These are phyloP conservation scores for Lactarius pseudohatsudake DNA, from an alignment of 768 basidiomycete species.

Conservation along the genomic window DNA sequence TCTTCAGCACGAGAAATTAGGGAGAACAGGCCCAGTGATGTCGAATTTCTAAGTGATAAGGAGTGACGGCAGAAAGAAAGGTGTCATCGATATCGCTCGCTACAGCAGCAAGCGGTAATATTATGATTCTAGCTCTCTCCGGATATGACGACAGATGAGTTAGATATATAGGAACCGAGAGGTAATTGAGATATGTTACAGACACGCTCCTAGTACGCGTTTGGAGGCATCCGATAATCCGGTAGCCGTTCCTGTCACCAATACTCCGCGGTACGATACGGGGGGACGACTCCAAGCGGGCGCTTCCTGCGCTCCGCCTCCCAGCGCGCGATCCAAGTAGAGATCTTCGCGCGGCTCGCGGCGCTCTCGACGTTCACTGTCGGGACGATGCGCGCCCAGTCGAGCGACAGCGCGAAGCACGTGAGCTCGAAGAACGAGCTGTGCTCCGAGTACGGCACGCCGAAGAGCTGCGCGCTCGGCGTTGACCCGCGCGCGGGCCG, in stretches of 20 bases:
- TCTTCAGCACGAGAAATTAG: too few species aligned
- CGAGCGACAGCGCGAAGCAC: slow-evolving; percentile 88
- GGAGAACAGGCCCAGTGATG: too few species aligned
- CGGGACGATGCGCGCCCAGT: slow-evolving; percentile 88
- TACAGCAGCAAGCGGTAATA: too few species aligned
- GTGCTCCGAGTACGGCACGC: slow-evolving; percentile 93
- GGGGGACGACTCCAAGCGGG: slow-evolving; percentile 37
- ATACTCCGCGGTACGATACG: slow-evolving; percentile 45
- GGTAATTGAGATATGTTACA: too few species aligned
- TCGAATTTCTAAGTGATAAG: too few species aligned
- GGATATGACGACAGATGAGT: too few species aligned
- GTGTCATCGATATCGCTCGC: too few species aligned
- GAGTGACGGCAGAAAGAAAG: too few species aligned
- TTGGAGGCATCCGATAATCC: too few species aligned
- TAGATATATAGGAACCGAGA: too few species aligned
- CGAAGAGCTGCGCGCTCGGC: slow-evolving; percentile 66
- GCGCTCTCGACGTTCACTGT: slow-evolving; percentile 88
- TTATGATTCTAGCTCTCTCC: too few species aligned
- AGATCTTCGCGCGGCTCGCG: slow-evolving; percentile 77
- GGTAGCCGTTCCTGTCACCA: slow-evolving; percentile 38
- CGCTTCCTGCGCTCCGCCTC: slow-evolving; percentile 72
- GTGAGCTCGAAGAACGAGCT: slow-evolving; percentile 94
- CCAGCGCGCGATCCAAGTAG: slow-evolving; percentile 44
- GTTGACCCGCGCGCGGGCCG: slow-evolving; percentile 72
- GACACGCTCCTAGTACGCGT: too few species aligned